Percentiles rank a stretch among this genome's conserved stretches.
Conservation (phyloP, 495 filamentous ascomycete species). For the Penicillium steckii region DNA sequence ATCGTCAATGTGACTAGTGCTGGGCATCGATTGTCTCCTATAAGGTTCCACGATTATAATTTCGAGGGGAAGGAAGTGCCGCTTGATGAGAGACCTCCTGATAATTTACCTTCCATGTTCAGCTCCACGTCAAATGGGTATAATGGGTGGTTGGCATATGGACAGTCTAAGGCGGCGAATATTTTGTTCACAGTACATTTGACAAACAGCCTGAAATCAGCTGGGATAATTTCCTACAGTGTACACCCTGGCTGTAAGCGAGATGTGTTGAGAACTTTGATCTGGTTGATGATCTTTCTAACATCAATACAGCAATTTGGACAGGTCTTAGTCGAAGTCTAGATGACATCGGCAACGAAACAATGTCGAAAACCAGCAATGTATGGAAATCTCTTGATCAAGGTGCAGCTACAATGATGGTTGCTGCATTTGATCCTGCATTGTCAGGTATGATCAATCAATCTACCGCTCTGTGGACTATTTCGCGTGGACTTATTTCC, state of each 20-base stretch:
- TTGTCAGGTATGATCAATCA: slow-evolving; percentile 28
- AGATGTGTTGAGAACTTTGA: not conserved
- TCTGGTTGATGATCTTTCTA: not conserved
- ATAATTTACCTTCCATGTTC: slow-evolving; percentile 14
- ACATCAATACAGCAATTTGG: slow-evolving; percentile 12
- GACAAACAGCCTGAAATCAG: slow-evolving; percentile 7
- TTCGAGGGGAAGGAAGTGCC: slow-evolving; percentile 17
- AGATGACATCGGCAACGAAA: slow-evolving; percentile 15
- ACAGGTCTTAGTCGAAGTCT: slow-evolving; percentile 20
- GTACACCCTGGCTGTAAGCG: slow-evolving; percentile 27
- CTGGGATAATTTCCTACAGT: slow-evolving; percentile 21
- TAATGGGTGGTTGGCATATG: slow-evolving; percentile 51
- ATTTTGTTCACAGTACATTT: slow-evolving; percentile 49
- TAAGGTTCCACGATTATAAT: slow-evolving; percentile 26
- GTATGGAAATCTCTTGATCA: slow-evolving; percentile 47
- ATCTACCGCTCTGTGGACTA: not conserved
- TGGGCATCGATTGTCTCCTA: slow-evolving; percentile 36
- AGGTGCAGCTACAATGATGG: slow-evolving; percentile 53
- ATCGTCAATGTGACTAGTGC: slow-evolving; percentile 45
- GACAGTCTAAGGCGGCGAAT: slow-evolving; percentile 62
- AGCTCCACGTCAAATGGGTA: slow-evolving; percentile 16
- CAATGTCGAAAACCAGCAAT: slow-evolving; percentile 18
- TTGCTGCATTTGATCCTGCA: slow-evolving; percentile 55
- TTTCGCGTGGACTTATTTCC: not conserved
- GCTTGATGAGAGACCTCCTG: slow-evolving; percentile 14